Evolutionary conservation across 2,329 filamentous ascomycete species (phyloP), one percentile per base, ranked within the genome.

Genomic region (Botrytis porri): DNA sequence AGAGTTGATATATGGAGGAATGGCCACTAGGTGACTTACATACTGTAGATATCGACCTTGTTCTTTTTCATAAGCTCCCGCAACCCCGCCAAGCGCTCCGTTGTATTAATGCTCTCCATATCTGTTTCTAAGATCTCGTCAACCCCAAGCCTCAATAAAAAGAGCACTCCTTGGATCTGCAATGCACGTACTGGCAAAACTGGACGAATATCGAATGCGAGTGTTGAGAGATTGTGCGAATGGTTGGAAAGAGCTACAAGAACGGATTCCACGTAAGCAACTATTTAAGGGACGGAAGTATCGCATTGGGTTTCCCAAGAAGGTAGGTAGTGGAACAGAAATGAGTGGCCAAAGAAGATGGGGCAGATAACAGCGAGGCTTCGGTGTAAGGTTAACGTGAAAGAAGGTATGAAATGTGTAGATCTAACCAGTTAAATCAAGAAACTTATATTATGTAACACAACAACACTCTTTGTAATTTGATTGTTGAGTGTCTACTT

Each of bases 31-130:
- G 76, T 48, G 74, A 77, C 73, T 78, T 73, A 81, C 85, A 82
- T 90, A 98, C 95, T 92, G 85, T 99, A 99, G 74, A 98, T 87
- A 83, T 98, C 94, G 77, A 99, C 87, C 77, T 93, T 91, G 80
- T 92, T 88, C 83, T 95, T 88, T 83, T 89, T 90, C 96, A 99
- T 99, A 81, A 97, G 86, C 81, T 90, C 86, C 81, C 96, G 89
- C 80, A 99, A 87, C 83, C 89, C 88, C 76, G 89, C 84, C 76
- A 99, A 88, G 79, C 93, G 92, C 75, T 89, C 86, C 72, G 90
- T 89, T 51, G 95, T 98, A 83, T 96, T 86, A 77, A 97, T 90
- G 70, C 88, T 89, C 80, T 89, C 92, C 93, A 96, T 97, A 48
- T 84, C 80, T 80, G 81, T 73, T 66, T 67, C 61, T 65, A 67